These are phyloP conservation scores for Blastocladiella emersonii DNA, from an alignment of 371 early-diverging fungal species.

Conservation along the genomic window DNA sequence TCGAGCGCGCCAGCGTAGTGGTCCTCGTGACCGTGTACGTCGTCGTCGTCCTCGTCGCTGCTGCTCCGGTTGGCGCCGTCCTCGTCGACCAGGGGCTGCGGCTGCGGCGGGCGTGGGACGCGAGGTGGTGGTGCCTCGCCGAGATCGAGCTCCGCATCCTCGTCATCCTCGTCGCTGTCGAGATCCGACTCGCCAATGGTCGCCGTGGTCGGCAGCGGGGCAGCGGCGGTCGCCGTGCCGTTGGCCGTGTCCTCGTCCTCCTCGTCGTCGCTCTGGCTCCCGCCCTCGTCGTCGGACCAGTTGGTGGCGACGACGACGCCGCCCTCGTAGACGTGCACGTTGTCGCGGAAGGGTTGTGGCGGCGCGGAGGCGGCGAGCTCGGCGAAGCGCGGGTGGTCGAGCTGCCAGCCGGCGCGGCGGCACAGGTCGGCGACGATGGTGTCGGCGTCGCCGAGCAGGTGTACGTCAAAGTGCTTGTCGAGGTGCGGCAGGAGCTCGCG, in stretches of 20 bases:
- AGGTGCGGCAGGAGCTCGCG: constrained; percentile 56
- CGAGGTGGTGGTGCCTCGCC: too few relatives aligned
- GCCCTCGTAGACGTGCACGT: not conserved
- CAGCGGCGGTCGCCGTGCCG: too few relatives aligned
- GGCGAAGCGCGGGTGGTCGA: not conserved
- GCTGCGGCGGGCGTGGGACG: too few relatives aligned
- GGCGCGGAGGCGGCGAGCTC: not conserved
- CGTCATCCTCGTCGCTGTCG: not conserved
- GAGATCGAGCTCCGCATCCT: not conserved
- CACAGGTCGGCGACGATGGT: constrained; percentile 67
- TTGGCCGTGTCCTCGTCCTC: too few relatives aligned
- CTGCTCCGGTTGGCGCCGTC: not conserved
- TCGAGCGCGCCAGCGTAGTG: not conserved
- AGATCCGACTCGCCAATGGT: not conserved
- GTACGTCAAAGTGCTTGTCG: constrained; percentile 73
- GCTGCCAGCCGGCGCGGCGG: constrained; percentile 50
- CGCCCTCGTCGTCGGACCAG: not conserved
- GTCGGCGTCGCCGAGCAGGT: constrained; percentile 77
- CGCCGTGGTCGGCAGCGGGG: not conserved
- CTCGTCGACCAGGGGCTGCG: not conserved
- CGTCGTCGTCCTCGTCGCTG: not conserved
- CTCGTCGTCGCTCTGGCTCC: too few relatives aligned
- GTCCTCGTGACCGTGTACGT: not conserved
- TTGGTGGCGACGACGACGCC: not conserved
- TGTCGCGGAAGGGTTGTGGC: not conserved